Evolutionary conservation across 2,329 filamentous ascomycete species (phyloP), one percentile per base, ranked within the genome.

Genomic region (Aureobasidium pullulans): DNA sequence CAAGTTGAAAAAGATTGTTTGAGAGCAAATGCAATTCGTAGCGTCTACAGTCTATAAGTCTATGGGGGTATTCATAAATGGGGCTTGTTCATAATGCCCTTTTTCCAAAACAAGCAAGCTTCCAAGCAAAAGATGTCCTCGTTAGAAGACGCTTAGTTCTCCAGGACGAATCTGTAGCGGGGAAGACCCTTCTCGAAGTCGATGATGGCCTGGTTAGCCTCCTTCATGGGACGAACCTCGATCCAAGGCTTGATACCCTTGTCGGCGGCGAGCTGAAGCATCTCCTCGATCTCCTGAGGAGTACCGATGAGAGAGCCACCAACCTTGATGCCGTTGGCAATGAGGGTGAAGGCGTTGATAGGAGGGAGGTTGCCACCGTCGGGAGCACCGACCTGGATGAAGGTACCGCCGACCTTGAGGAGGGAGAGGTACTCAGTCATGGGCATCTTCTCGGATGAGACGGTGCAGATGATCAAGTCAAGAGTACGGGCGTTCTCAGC

Each of bases 331-430:
- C 79, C 76, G 66, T 83, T 85, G 48, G 68, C 68, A 57, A 88
- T 81, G 47, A 89, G 69, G 6, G 78, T 73, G 66, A 81, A 83
- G 6, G 80, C 81, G 64, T 75, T 76, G 66, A 88, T 76, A 7
- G 72, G 72, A 6, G 81, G 82, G 1, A 78, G 65, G 50, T 71
- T 70, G 69, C 76, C 72, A 28, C 57, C 53, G 65, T 89, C 86
- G 0, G 86, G 86, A 1, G 80, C 81, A 39, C 85, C 86, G 54
- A 89, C 77, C 70, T 87, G 84, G 61, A 87, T 78, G 64, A 87
- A 83, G 19, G 76, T 76, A 9, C 86, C 85, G 46, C 81, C 77
- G 23, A 77, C 72, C 63, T 79, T 77, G 46, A 88, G 75, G 15
- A 90, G 75, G 11, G 71, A 65, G 61, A 90, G 74, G 71, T 88